Evolutionary conservation across 2,329 filamentous ascomycete species (phyloP).

Genomic region (Colletotrichum sp.): DNA sequence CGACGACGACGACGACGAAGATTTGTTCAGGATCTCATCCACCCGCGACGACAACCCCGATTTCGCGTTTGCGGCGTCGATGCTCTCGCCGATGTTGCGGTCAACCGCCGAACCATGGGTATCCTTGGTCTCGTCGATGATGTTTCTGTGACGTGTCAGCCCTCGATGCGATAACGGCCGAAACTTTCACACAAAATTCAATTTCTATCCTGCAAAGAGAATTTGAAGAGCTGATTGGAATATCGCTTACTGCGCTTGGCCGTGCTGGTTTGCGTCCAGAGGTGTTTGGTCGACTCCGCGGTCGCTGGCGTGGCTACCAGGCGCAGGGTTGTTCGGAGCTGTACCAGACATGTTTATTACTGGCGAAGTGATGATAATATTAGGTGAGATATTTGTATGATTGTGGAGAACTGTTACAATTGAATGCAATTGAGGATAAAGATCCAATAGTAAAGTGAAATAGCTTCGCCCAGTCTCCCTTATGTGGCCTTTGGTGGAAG

Average conservation of each 20-base stretch:
- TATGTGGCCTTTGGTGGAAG: background rate
- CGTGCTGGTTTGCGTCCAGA: constrained; percentile 5
- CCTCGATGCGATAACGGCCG: background rate
- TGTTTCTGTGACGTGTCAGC: background rate
- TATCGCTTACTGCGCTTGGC: constrained; percentile 5
- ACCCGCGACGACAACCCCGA: background rate
- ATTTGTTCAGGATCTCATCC: constrained; percentile 4
- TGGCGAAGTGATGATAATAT: background rate
- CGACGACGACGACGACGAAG: background rate
- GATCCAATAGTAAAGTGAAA: background rate
- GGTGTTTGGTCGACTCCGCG: constrained; percentile 1
- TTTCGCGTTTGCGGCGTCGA: background rate
- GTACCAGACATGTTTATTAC: constrained; percentile 6
- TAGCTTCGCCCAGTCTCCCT: background rate
- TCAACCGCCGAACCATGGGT: background rate
- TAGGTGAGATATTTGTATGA: background rate
- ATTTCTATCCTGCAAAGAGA: background rate
- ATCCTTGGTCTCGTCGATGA: constrained; percentile 18
- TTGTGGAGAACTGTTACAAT: background rate
- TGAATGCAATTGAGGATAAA: background rate
- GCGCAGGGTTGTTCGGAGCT: constrained; percentile 1
- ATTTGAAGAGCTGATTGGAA: background rate
- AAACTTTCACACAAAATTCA: background rate
- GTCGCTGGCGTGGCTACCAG: constrained; percentile 1
- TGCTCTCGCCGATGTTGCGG: constrained; percentile 8